Evolutionary conservation across 2,329 filamentous ascomycete genomes (phyloP).

Genomic region (Aspergillus costaricaensis): DNA sequence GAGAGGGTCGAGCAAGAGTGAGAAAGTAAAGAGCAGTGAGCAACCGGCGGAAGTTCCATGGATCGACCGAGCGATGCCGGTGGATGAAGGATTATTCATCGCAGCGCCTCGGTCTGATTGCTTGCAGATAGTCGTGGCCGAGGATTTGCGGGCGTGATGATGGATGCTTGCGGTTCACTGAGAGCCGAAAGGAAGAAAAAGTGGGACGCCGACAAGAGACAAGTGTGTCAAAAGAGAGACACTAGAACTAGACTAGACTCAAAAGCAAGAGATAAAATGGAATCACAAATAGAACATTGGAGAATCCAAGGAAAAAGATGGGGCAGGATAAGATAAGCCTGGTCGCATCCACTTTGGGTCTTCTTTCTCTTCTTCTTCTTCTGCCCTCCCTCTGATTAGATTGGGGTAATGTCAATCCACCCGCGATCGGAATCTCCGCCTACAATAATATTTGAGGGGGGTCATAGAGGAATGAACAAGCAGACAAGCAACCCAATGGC

Average conservation of each 20-base stretch:
- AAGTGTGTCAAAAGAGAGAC: background rate
- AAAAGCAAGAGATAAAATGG: no score
- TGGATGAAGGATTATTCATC: conserved; percentile 1
- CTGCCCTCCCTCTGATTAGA: background rate
- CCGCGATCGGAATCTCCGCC: no score
- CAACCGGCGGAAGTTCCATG: background rate
- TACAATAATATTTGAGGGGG: no score
- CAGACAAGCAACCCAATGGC: background rate
- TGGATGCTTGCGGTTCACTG: background rate
- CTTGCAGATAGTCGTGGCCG: background rate
- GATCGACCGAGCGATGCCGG: conserved; percentile 4
- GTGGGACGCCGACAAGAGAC: background rate
- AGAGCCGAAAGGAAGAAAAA: background rate
- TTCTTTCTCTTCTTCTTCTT: background rate
- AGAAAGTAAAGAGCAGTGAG: background rate
- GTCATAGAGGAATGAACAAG: no score
- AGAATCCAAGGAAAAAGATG: no score
- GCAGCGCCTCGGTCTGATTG: background rate
- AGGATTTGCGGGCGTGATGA: background rate
- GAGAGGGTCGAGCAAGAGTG: background rate
- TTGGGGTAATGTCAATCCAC: background rate
- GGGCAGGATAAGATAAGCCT: background rate
- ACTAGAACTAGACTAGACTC: background rate
- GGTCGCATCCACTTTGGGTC: background rate
- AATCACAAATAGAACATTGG: no score